Percentiles rank a stretch among this genome's conserved stretches.
These are phyloP conservation scores for Stachybotrys chartarum DNA, from an alignment of 2,329 filamentous ascomycete species.

Conservation along the genomic window DNA sequence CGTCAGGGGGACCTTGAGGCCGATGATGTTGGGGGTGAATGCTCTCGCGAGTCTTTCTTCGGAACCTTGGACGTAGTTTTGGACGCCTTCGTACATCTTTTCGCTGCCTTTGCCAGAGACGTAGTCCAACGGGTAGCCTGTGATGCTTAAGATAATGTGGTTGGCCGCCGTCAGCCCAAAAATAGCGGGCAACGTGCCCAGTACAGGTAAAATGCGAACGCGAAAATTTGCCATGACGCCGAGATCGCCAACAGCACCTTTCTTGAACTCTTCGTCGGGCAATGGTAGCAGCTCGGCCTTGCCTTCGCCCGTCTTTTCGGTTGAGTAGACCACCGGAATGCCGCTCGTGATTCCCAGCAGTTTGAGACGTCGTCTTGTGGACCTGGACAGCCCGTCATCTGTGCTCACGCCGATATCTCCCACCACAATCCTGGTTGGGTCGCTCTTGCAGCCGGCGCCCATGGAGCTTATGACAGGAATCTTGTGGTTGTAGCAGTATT, in stretches of 20 bases:
- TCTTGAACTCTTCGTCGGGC: conserved; percentile 78
- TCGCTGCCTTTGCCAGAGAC: conserved; percentile 73
- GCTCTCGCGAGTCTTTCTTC: conserved; percentile 67
- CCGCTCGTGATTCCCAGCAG: conserved; percentile 71
- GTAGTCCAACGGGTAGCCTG: conserved; percentile 81
- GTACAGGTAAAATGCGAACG: conserved; percentile 86
- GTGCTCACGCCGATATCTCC: conserved; percentile 85
- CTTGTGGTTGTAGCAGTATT: conserved; percentile 74
- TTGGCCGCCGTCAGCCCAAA: conserved; percentile 92
- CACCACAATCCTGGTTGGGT: conserved; percentile 75
- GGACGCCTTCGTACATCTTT: conserved; percentile 84
- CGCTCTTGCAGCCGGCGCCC: conserved; percentile 92
- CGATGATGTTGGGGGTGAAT: conserved; percentile 36
- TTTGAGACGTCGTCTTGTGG: conserved; percentile 74
- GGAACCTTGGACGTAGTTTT: conserved; percentile 65
- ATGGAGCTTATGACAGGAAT: conserved; percentile 88
- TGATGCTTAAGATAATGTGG: conserved; percentile 77
- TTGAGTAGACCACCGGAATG: conserved; percentile 88
- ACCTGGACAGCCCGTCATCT: conserved; percentile 81
- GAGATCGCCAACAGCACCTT: conserved; percentile 79
- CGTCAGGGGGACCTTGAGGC: conserved; percentile 73
- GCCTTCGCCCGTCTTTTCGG: conserved; percentile 80
- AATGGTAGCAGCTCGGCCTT: conserved; percentile 87
- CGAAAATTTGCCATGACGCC: conserved; percentile 88
- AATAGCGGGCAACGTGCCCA: conserved; percentile 95